Conservation (phyloP, 1,139 yeast genomes). For the Protomyces arabidopsidicola region DNA sequence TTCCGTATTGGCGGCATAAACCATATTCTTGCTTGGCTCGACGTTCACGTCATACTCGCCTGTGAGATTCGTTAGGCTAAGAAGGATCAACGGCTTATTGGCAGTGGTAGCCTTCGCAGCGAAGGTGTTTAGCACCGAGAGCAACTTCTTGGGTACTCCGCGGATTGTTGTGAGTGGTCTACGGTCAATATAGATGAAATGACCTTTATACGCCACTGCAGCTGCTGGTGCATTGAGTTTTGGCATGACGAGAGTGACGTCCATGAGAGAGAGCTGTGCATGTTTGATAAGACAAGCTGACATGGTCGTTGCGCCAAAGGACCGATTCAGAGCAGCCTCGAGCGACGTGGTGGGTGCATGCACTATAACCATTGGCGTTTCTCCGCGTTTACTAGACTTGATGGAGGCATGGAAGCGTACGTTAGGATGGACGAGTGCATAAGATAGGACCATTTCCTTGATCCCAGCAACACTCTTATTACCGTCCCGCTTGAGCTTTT, state of each 20-base stretch:
- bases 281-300: slow-evolving; percentile 30
- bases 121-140: slow-evolving; percentile 33
- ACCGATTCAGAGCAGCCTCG: slow-evolving; percentile 28
- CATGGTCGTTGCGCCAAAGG: slow-evolving; percentile 26
- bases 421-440: slow-evolving; percentile 39
- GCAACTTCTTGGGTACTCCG: slow-evolving; percentile 35
- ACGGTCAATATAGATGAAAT: slow-evolving; percentile 37
- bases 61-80: slow-evolving; percentile 39
- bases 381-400: slow-evolving; percentile 28
- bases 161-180: slow-evolving; percentile 42
- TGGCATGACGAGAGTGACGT: slow-evolving; percentile 30
- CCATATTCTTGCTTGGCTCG: slow-evolving; percentile 48
- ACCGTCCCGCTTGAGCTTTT: slow-evolving; percentile 37
- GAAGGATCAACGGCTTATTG: slow-evolving; percentile 36
- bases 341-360: slow-evolving; percentile 29
- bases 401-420: slow-evolving; percentile 40
- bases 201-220: slow-evolving; percentile 16
- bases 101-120: background rate
- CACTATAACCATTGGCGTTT: slow-evolving; percentile 15
- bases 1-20: slow-evolving; percentile 37
- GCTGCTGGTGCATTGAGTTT: background rate
- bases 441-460: slow-evolving; percentile 37
- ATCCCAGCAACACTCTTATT: slow-evolving; percentile 37
- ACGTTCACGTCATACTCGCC: slow-evolving; percentile 43
- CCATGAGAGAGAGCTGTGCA: slow-evolving; percentile 13